phyloP scores from a whole-genome alignment of 2,329 filamentous ascomycete species.

The Blumeriella jaapii region DNA sequence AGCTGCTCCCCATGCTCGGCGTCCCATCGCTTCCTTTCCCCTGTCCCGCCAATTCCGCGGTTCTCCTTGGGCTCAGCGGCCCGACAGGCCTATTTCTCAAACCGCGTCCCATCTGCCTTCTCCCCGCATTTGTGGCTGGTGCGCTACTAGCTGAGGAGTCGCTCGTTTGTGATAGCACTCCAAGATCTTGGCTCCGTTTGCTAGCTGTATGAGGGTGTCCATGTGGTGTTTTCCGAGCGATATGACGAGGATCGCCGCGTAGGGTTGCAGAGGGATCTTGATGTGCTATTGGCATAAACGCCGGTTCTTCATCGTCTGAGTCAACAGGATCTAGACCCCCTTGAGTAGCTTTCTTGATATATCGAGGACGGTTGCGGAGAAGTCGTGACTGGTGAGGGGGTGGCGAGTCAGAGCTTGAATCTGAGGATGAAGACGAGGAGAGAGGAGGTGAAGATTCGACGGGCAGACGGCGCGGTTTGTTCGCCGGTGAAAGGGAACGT shows the following conservation, averaged over 20 bases:
- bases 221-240: constrained; percentile 7
- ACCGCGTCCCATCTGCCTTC: constrained; percentile 12
- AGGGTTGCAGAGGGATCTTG: constrained; percentile 25
- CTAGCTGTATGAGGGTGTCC: constrained; percentile 5
- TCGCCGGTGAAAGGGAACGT: constrained; percentile 20
- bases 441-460: constrained; percentile 12
- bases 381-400: constrained; percentile 22
- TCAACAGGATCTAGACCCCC: constrained; percentile 14
- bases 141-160: constrained; percentile 50
- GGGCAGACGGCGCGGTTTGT: constrained; percentile 14
- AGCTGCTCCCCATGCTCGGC: constrained; percentile 75
- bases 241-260: constrained; percentile 19
- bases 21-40: constrained; percentile 59
- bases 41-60: constrained; percentile 44
- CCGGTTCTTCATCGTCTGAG: constrained; percentile 26
- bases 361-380: constrained; percentile 23
- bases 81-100: constrained; percentile 24
- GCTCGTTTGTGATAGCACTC: constrained; percentile 34
- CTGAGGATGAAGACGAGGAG: constrained; percentile 13
- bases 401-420: constrained; percentile 21
- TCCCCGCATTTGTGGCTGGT: constrained; percentile 7
- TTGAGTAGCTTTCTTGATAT: constrained; percentile 18
- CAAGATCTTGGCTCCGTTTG: constrained; percentile 15
- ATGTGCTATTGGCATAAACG: constrained; percentile 24
- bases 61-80: constrained; percentile 47